Percentiles rank a stretch among this genome's conserved stretches.
Conservation (phyloP, 805 yeast species). For the Myxozyma nipponensis region DNA sequence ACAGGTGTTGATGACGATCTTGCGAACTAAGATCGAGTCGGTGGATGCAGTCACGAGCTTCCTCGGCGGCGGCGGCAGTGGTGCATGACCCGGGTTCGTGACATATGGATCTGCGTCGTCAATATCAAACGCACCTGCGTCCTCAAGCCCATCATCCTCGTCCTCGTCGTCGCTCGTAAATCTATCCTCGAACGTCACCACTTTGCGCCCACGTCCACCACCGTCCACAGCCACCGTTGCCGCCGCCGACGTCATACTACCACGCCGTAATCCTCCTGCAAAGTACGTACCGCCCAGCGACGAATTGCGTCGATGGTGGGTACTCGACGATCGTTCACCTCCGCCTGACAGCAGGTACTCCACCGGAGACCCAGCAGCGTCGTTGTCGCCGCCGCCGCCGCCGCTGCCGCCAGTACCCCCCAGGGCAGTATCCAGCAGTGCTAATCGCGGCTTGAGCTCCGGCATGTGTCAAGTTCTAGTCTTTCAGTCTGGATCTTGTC, state of each 20-base stretch:
- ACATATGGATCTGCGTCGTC: slow-evolving; percentile 25
- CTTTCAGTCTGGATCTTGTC: no score
- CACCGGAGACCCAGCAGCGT: background rate
- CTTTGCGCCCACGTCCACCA: background rate
- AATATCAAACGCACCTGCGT: slow-evolving; percentile 20
- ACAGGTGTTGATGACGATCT: slow-evolving; percentile 13
- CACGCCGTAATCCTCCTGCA: background rate
- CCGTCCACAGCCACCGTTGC: background rate
- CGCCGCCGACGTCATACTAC: background rate
- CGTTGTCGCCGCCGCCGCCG: no score
- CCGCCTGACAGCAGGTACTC: background rate
- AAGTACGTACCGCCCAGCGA: slow-evolving; percentile 4
- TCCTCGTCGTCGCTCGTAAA: background rate
- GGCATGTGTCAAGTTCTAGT: no score
- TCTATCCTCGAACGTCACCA: slow-evolving; percentile 1
- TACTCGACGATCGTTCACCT: background rate
- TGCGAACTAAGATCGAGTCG: slow-evolving; percentile 10
- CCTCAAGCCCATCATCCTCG: slow-evolving; percentile 8
- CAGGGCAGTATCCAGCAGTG: background rate
- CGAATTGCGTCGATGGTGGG: slow-evolving; percentile 16
- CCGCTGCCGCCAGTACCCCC: background rate
- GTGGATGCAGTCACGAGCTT: background rate
- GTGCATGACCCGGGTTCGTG: slow-evolving; percentile 8
- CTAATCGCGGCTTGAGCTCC: background rate
- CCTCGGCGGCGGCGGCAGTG: background rate